Evolutionary conservation across 208 protist genomes (phyloP), one percentile per base, ranked within the genome.

Genomic region (Porcisia deanei): DNA sequence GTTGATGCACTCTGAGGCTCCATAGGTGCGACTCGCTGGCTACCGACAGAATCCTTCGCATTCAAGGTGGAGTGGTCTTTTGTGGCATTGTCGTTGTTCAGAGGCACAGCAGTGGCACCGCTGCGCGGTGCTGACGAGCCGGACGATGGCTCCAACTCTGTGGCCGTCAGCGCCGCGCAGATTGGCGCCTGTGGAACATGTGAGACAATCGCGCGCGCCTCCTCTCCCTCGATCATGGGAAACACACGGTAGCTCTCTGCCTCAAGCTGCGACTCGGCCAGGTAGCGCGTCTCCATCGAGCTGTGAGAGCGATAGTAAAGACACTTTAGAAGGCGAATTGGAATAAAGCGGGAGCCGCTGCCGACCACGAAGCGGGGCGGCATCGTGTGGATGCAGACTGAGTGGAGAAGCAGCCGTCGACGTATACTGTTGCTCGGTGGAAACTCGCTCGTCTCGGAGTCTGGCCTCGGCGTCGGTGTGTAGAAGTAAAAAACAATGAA

Each of bases 211-310:
- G 64, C 68, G 34, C 59, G 53, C 41, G 78, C 78, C 41, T 65
- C 68, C 52, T 77, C 68, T 20, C 68, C 78, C 37, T 82, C 68
- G 41, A 91, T 69, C 37, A 93, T 72, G 2, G 92, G 92, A 73
- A 96, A 93, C 54, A 85, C 87, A 37, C 92, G 92, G 73, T 91
- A 94, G 65, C 79, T 79, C 66, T 96, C 92, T 52, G 86, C 86
- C 52, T 94, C 85, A 22, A 90, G 70, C 76, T 96, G 89, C 47
- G 80, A 63, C 54, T 88, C 73, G n/a, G 77, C 64, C 2, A 92
- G 60, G 37, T 81, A 71, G 59, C 71, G 78, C 22, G 89, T 92
- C 30, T 84, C 76, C 70, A 91, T 78, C 14, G 71, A 66, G 49
- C 85, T 85, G 79, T 93, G 86, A 8, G 87, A 90, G 61, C 82